Percentiles rank a stretch among this genome's conserved stretches.
Evolutionary conservation across 2,329 filamentous ascomycete species (phyloP).

Genomic region (Colletotrichum godetiae): DNA sequence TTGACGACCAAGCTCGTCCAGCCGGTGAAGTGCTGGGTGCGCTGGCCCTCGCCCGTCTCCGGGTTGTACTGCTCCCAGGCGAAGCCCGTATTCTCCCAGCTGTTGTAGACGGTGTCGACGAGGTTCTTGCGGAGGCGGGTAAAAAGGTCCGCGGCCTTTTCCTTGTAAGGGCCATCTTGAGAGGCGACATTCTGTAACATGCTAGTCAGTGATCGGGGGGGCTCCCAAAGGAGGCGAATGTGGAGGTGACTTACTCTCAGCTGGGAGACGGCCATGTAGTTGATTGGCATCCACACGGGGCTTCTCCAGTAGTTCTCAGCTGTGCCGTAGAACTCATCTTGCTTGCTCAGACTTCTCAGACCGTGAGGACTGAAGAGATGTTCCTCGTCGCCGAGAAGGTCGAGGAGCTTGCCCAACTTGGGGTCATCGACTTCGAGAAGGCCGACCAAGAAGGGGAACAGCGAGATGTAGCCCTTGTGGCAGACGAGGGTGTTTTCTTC

Average conservation of each 20-base stretch:
- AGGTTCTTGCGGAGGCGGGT: slow-evolving; percentile 82
- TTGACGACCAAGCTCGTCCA: slow-evolving; percentile 99
- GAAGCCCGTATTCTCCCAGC: slow-evolving; percentile 92
- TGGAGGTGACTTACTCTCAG: slow-evolving; percentile 72
- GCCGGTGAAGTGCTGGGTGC: slow-evolving; percentile 97
- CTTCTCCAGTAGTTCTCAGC: slow-evolving; percentile 98
- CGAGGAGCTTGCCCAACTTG: slow-evolving; percentile 78
- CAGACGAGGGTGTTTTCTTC: slow-evolving; percentile 92
- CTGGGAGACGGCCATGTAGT: slow-evolving; percentile 85
- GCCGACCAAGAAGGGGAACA: slow-evolving; percentile 92
- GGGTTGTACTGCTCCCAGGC: slow-evolving; percentile 99
- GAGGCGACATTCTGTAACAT: slow-evolving; percentile 69
- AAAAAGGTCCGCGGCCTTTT: slow-evolving; percentile 80
- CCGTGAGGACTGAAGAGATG: slow-evolving; percentile 92
- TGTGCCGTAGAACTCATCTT: slow-evolving; percentile 85
- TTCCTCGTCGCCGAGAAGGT: slow-evolving; percentile 82
- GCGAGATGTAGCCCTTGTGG: slow-evolving; percentile 94
- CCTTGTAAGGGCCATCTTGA: slow-evolving; percentile 74
- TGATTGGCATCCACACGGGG: slow-evolving; percentile 96
- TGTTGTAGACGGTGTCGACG: slow-evolving; percentile 87
- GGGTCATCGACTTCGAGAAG: slow-evolving; percentile 79
- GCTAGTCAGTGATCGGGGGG: not conserved
- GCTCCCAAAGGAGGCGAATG: not conserved
- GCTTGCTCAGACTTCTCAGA: slow-evolving; percentile 88
- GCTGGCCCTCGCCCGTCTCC: slow-evolving; percentile 90